Evolutionary conservation across 805 yeast species (phyloP), one percentile per base, ranked within the genome.

Genomic region (Soucietia sequanensis): DNA sequence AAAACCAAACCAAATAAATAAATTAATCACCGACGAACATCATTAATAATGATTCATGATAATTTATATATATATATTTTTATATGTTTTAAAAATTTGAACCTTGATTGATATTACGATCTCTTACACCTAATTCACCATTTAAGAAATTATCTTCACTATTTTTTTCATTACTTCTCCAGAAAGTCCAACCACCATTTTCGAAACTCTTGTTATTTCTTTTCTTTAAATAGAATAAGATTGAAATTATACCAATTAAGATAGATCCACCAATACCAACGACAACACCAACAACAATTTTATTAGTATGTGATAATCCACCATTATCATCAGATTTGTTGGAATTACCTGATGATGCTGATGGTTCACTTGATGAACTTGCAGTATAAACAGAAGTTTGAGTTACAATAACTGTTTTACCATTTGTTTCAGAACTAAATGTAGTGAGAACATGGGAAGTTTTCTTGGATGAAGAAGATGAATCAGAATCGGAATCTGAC

Each of bases 121-220:
- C 74, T 45, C 74, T 64, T 9, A 68, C 73, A 23, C 74, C 74
- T 44, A 68, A 60, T 46, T 68, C 74, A 5, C 72, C 74, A 40
- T 57, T 65, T 45, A 68, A 62, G 43, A 63, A 66, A 33, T 63
- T 66, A 36, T 68, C 69, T 20, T 56, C 58, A 21, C 57, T 55
- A 14, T 60, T 65, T 52, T 68, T 66, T 44, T 65, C 72, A 36
- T 62, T 59, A 55, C 65, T 67, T 50, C 72, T 60, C 74, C 74
- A 68, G 59, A 68, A 68, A 3, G 74, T 68, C 74, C 74, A 68
- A 16, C 70, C 65, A 6, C 65, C 57, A 28, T 47, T 50, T 21
- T 57, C 60, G 21, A 46, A 43, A 17, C 45, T 57, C 33, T 50
- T 54, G 38, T 51, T 55, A 17, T 56, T 47, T 50, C 65, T 64